Percentiles rank a stretch among this genome's conserved stretches.
phyloP scores from a whole-genome alignment of 805 yeast species.

The Myxozyma melibiosi region DNA sequence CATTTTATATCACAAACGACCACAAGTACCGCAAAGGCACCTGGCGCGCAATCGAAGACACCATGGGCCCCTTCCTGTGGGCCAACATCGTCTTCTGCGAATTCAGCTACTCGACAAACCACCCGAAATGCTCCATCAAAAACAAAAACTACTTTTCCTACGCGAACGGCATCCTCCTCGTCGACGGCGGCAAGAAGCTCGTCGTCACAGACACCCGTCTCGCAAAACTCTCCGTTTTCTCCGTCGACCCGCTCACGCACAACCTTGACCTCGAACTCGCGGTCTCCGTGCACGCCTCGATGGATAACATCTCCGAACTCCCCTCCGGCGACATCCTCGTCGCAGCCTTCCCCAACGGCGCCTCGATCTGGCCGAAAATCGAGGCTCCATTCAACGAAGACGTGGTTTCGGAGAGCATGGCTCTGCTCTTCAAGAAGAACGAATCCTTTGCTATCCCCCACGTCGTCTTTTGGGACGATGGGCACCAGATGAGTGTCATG shows the following conservation, averaged over 20 bases:
- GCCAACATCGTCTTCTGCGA: constrained; percentile 13
- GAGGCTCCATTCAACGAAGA: constrained; percentile 11
- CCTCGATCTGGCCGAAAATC: constrained; percentile 10
- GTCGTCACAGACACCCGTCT: constrained; percentile 14
- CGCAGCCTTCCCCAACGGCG: constrained; percentile 14
- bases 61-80: constrained; percentile 18
- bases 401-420: constrained; percentile 3
- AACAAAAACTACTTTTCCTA: constrained; percentile 3
- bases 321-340: constrained; percentile 20
- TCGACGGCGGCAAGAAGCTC: constrained; percentile 12
- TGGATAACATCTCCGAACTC: constrained; percentile 12
- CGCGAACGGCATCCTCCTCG: constrained; percentile 13
- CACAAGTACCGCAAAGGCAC: constrained; percentile 14
- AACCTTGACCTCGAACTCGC: constrained; percentile 5
- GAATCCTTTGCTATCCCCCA: constrained; percentile 7
- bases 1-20: constrained; percentile 20
- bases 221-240: constrained; percentile 8
- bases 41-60: constrained; percentile 9
- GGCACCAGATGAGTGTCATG: constrained; percentile 10
- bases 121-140: neutral
- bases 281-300: neutral
- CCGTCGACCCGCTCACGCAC: constrained; percentile 6
- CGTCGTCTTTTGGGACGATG: constrained; percentile 19
- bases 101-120: neutral
- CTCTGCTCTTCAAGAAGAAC: constrained; percentile 11